Base-by-base conservation (phyloP, 179 eudicot genomes). In the Gypsophila paniculata region DNA sequence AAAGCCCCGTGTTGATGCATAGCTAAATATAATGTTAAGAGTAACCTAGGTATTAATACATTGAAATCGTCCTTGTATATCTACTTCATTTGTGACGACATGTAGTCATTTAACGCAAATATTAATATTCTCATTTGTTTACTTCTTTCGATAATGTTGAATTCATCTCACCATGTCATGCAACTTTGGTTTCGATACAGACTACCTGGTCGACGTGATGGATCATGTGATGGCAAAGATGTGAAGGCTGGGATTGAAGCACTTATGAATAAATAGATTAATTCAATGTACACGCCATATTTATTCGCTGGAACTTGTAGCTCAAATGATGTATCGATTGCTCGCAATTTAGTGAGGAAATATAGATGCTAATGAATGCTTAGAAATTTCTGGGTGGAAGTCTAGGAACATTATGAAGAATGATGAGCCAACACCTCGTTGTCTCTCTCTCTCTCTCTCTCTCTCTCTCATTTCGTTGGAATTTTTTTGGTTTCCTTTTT, bases 131-230 rank as follows among this genome's bases (percentile, higher is more conserved):
- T 51, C 8, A 61, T 5, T 38, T 63, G 6, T 65, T 11, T 21
- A 5, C 18, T 34, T 36, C 12, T 17, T 32, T 65, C 8, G 15
- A 42, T n/a, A 19, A 15, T 39, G 26, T n/a, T 29, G 54, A 54
- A 53, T 17, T 65, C 34, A 14, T 29, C 70, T 61, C 15, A 63
- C 60, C 9, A 12, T 44, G 7, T 72, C 22, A 38, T 63, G 12
- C 54, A 3, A 8, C 72, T 62, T 26, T 26, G 51, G 7, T 59
- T 76, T 78, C 51, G 64, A 8, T 48, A 74, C 81, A 93, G 98
- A 93, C 76, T 93, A 84, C 77, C 81, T 89, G 5, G 97, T 78
- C 11, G 97, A 91, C 68, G 91, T 71, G 74, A 91, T 93, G 98
- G 97, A 89, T 81, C 72, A 76, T 60, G 69, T 86, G 55, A 71